Evolutionary conservation across 2,329 filamentous ascomycete species (phyloP).

Genomic region (Penicillium sp.): DNA sequence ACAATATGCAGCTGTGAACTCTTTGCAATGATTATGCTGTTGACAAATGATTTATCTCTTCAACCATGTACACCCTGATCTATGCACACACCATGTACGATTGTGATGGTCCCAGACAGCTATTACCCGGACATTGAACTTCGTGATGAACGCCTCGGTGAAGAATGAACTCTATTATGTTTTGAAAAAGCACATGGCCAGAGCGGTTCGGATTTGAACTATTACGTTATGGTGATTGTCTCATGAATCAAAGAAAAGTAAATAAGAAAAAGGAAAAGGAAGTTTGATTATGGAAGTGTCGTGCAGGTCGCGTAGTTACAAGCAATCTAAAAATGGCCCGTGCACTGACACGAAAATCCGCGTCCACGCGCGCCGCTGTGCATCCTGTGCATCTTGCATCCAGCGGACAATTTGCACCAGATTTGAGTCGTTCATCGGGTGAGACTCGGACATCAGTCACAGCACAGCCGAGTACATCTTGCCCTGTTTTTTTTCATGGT

Average conservation of each 20-base stretch:
- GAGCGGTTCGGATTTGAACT: neutral
- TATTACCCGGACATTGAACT: too few relatives aligned
- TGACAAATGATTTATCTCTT: neutral
- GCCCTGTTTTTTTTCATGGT: neutral
- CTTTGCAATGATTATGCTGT: neutral
- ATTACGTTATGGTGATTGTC: too few relatives aligned
- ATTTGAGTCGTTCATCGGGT: neutral
- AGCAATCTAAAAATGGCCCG: conserved; percentile 33
- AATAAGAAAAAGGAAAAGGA: too few relatives aligned
- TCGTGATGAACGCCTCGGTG: neutral
- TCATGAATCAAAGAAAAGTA: too few relatives aligned
- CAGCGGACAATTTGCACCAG: neutral
- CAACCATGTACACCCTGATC: neutral
- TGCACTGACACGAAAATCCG: conserved; percentile 36
- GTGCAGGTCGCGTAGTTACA: neutral
- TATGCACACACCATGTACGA: neutral
- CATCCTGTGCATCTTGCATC: neutral
- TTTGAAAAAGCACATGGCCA: neutral
- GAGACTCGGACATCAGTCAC: neutral
- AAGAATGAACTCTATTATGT: neutral
- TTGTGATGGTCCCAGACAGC: neutral
- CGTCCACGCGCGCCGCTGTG: conserved; percentile 15
- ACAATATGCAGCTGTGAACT: too few relatives aligned
- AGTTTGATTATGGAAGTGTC: too few relatives aligned
- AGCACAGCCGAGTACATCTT: too few relatives aligned